Evolutionary conservation across 805 yeast genomes (phyloP).

Genomic region (Sugiyamaella mastotermitis): DNA sequence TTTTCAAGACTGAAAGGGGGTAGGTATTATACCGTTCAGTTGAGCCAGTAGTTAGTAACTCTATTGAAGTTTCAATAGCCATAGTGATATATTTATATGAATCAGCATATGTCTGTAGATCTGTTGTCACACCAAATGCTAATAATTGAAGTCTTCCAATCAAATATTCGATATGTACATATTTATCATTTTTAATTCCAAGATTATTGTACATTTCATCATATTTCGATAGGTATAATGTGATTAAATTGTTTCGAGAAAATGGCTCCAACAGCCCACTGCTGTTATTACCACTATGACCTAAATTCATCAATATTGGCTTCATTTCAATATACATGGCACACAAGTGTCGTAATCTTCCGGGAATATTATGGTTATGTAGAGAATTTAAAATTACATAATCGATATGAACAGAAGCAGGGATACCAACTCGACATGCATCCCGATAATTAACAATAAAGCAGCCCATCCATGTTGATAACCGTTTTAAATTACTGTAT

Average conservation of each 20-base stretch:
- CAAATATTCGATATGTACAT: background rate
- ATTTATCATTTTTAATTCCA: slow-evolving; percentile 1
- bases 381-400: slow-evolving; percentile 1
- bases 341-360: slow-evolving; percentile 6
- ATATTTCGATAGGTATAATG: slow-evolving; percentile 4
- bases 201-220: slow-evolving; percentile 1
- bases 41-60: too few species aligned
- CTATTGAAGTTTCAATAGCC: too few species aligned
- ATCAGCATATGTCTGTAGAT: too few species aligned
- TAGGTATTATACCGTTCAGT: too few species aligned
- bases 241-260: slow-evolving; percentile 3
- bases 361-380: slow-evolving; percentile 3
- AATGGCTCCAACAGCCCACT: slow-evolving; percentile 7
- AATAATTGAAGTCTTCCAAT: background rate
- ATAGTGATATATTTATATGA: too few species aligned
- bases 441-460: slow-evolving; percentile 3
- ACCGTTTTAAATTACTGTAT: slow-evolving; percentile 4
- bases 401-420: slow-evolving; percentile 3
- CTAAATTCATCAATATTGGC: slow-evolving; percentile 3
- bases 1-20: too few species aligned
- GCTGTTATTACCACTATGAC: slow-evolving; percentile 4
- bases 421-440: slow-evolving; percentile 3
- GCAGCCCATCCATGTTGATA: slow-evolving; percentile 10
- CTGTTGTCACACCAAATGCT: too few species aligned
- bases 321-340: background rate